phyloP scores from a whole-genome alignment of 495 filamentous ascomycete genomes.

The Chaetomium fimeti region DNA sequence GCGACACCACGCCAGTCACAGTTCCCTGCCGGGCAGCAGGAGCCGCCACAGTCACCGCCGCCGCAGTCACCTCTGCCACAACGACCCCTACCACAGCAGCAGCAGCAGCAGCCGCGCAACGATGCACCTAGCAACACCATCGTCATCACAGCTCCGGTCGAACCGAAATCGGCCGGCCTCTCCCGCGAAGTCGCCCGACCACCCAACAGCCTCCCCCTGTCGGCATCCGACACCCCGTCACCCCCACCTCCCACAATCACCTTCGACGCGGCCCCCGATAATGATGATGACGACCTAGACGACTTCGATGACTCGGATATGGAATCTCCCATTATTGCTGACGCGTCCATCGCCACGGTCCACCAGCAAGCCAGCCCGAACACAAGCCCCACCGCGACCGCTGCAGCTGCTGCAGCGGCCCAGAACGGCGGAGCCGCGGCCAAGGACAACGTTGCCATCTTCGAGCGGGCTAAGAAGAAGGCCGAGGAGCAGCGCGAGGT shows the following conservation, averaged over 20 bases:
- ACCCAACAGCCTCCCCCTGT: neutral
- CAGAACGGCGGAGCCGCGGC: constrained; percentile 23
- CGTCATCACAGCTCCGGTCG: constrained; percentile 15
- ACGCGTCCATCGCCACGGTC: constrained; percentile 20
- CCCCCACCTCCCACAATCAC: neutral
- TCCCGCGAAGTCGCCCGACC: constrained; percentile 20
- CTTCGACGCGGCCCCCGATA: neutral
- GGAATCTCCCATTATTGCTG: constrained; percentile 22
- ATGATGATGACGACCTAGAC: neutral
- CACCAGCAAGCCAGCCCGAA: constrained; percentile 20
- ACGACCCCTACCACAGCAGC: constrained; percentile 13
- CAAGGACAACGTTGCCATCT: constrained; percentile 35
- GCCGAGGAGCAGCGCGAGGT: constrained; percentile 24
- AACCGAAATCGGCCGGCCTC: constrained; percentile 21
- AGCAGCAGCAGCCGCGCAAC: neutral
- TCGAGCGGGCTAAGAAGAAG: constrained; percentile 38
- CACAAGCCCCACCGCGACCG: constrained; percentile 12
- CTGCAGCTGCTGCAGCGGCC: neutral
- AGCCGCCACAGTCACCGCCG: constrained; percentile 12
- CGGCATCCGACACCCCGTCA: neutral
- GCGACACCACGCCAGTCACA: constrained; percentile 42
- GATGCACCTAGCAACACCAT: constrained; percentile 9
- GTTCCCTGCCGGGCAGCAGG: constrained; percentile 10
- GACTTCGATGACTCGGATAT: constrained; percentile 20
- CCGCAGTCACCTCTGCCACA: neutral